Conservation (phyloP, 2,329 filamentous ascomycete species). For the Ilyonectria mors-panacis region DNA sequence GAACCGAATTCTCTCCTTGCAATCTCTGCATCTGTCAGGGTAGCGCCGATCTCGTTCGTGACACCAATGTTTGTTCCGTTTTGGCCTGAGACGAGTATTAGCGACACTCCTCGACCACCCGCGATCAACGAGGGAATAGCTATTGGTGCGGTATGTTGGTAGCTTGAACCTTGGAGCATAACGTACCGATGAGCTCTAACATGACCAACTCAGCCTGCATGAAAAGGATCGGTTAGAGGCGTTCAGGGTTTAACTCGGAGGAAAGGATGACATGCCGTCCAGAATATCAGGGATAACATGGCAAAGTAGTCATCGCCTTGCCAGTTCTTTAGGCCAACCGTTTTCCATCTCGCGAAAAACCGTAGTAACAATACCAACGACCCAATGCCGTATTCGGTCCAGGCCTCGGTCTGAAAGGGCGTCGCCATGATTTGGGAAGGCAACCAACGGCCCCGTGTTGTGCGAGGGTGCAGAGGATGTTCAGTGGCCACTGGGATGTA, state of each 20-base stretch:
- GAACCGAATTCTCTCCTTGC: slow-evolving; percentile 51
- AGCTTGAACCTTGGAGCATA: not conserved
- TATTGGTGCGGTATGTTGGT: not conserved
- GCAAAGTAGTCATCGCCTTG: slow-evolving; percentile 62
- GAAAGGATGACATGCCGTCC: slow-evolving; percentile 51
- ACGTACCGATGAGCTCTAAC: slow-evolving; percentile 53
- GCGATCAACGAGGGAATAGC: not conserved
- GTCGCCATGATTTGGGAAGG: slow-evolving; percentile 47
- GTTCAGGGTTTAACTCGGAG: not conserved
- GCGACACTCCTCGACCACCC: not conserved
- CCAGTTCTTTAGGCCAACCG: slow-evolving; percentile 57
- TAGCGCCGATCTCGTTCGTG: slow-evolving; percentile 49
- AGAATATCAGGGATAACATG: slow-evolving; percentile 53
- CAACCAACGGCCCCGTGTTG: slow-evolving; percentile 1
- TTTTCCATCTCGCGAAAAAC: slow-evolving; percentile 56
- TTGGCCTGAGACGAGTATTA: slow-evolving; percentile 48
- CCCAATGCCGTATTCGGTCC: slow-evolving; percentile 60
- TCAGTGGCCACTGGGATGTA: slow-evolving; percentile 10
- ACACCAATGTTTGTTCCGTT: slow-evolving; percentile 58
- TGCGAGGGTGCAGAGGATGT: slow-evolving; percentile 3
- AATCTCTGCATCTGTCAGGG: slow-evolving; percentile 50
- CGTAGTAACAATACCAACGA: slow-evolving; percentile 55
- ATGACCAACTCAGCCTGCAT: slow-evolving; percentile 48
- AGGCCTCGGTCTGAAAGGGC: slow-evolving; percentile 60
- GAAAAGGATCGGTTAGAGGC: slow-evolving; percentile 9